Base-by-base conservation (phyloP, 192 early-diverging fungal species). In the Coemansia sp. region DNA sequence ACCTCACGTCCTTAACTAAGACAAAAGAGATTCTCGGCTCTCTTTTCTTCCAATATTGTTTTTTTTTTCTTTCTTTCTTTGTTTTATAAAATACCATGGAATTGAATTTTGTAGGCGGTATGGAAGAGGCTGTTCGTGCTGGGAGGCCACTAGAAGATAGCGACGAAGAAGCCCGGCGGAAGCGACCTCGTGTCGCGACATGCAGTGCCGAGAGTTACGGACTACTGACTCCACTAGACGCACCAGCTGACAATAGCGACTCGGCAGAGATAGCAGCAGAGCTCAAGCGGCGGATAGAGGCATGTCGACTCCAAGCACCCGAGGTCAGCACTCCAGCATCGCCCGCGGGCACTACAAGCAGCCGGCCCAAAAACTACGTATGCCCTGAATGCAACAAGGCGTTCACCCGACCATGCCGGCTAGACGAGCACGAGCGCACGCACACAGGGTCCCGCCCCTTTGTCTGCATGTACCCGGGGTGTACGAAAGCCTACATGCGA, bases 401-500 rank as follows among this genome's bases (percentile, higher is more conserved):
- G 7, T 86, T 76, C 29, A 66, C 57, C 13, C 60, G 70, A 40
- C 74, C 72, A 0, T 75, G 76, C 44, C 69, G 71, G 12, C 84
- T 86, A 47, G 79, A 67, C 31, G 82, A 85, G 61, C 93, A 94
- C 78, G 70, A 86, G 31, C 82, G 89, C 38, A 90, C 89, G 0
- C 93, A 94, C 66, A 93, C 91, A 34, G 92, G 92, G 18, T 89
- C 87, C 63, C 84, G 91, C 22, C 93, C 92, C 8, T 94, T 89
- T 79, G 85, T 80, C 2, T 93, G 92, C 67, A 72, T 77, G n/a
- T 84, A 86, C 65, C 79, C 84, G 6, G 90, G 88, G 3, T 95
- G 94, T 73, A 87, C 77, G 18, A 94, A 94, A 69, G 80, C 88
- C 2, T 95, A 94, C 71, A 91, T 84, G 73, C 71, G 76, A n/a